A percentile compares a stretch with the other conserved stretches of the same genome.
Conservation (phyloP, 495 filamentous ascomycete genomes). For the Glutinoglossum americanum region DNA sequence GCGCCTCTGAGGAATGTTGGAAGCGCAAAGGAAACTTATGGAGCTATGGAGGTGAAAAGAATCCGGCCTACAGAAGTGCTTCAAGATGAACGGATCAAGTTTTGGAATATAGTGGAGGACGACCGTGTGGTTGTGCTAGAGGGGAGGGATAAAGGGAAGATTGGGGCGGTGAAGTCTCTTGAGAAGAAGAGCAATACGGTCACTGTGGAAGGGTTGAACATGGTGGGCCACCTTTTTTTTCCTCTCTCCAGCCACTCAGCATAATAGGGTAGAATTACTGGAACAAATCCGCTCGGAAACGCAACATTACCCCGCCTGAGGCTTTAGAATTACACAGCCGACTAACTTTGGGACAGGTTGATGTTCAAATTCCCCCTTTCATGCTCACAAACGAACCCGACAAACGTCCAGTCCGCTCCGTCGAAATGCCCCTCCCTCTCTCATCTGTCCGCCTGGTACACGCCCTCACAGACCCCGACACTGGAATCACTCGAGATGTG, state of each 20-base stretch:
- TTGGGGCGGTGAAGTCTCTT: slow-evolving; percentile 43
- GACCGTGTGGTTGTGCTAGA: slow-evolving; percentile 64
- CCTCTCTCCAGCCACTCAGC: not conserved
- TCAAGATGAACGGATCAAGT: slow-evolving; percentile 27
- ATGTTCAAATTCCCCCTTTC: slow-evolving; percentile 33
- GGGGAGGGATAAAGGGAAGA: slow-evolving; percentile 60
- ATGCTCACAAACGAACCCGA: slow-evolving; percentile 22
- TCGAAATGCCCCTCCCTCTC: slow-evolving; percentile 35
- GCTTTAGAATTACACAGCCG: not conserved
- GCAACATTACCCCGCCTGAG: not conserved
- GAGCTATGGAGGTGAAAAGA: slow-evolving; percentile 24
- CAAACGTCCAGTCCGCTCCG: slow-evolving; percentile 21
- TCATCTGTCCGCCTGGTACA: slow-evolving; percentile 60
- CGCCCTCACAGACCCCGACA: slow-evolving; percentile 40
- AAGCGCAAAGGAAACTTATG: slow-evolving; percentile 22
- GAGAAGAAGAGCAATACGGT: slow-evolving; percentile 34
- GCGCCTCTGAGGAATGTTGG: slow-evolving; percentile 51
- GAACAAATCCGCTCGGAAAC: not conserved
- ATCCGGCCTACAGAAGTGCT: slow-evolving; percentile 20
- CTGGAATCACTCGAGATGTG: slow-evolving; percentile 41
- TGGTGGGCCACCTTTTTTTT: slow-evolving; percentile 28
- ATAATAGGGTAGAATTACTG: not conserved
- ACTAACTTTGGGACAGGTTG: slow-evolving; percentile 22
- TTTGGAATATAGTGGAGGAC: slow-evolving; percentile 39
- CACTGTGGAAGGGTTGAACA: slow-evolving; percentile 38